Evolutionary conservation across 768 basidiomycete genomes (phyloP).

Genomic region (Phlebiopsis gigantea): DNA sequence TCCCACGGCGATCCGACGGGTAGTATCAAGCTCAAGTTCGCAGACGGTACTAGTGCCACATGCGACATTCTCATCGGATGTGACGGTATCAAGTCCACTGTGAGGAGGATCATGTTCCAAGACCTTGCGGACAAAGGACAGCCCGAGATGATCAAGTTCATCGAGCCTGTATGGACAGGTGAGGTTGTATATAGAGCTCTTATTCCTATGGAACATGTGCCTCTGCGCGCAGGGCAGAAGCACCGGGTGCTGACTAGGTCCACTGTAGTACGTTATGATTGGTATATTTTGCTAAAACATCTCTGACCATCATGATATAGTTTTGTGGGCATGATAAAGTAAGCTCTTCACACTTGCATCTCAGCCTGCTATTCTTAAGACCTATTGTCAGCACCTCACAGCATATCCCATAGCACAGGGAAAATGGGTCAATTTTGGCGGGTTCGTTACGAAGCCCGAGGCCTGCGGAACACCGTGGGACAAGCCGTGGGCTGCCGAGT

Average conservation of each 20-base stretch:
- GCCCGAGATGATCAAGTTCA: slow-evolving; percentile 25
- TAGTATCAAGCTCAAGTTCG: slow-evolving; percentile 20
- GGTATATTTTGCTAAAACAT: neutral
- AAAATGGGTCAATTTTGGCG: slow-evolving; percentile 41
- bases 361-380: neutral
- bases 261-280: slow-evolving; percentile 34
- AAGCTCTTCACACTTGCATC: neutral
- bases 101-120: slow-evolving; percentile 18
- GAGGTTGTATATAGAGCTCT: slow-evolving; percentile 42
- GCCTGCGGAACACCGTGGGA: slow-evolving; percentile 24
- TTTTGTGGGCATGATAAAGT: slow-evolving; percentile 47
- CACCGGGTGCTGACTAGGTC: slow-evolving; percentile 32
- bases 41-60: slow-evolving; percentile 17
- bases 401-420: slow-evolving; percentile 32
- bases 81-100: slow-evolving; percentile 24
- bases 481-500: slow-evolving; percentile 24
- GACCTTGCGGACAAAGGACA: slow-evolving; percentile 10
- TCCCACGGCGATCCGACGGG: slow-evolving; percentile 2
- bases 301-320: slow-evolving; percentile 18
- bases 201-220: slow-evolving; percentile 34
- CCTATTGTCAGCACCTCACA: neutral
- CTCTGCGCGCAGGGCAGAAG: slow-evolving; percentile 14
- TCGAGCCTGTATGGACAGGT: slow-evolving; percentile 42
- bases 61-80: slow-evolving; percentile 24
- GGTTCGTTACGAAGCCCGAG: slow-evolving; percentile 33